These are phyloP conservation scores for Ceratocystis lukuohia DNA, from an alignment of 2,329 filamentous ascomycete species.

Conservation along the genomic window DNA sequence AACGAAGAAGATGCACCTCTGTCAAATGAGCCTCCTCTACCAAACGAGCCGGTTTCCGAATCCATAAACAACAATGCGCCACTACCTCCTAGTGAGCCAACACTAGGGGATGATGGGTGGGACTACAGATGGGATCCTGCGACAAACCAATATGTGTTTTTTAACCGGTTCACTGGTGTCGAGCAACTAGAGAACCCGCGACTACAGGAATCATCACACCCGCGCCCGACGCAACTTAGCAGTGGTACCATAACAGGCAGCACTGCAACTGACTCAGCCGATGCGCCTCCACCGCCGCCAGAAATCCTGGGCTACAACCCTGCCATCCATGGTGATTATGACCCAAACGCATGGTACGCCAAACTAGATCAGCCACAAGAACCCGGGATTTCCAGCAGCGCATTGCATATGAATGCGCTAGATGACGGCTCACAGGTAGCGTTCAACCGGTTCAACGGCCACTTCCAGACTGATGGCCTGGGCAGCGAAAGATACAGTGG, in stretches of 20 bases:
- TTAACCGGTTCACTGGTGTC: constrained; percentile 62
- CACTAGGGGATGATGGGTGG: constrained; percentile 61
- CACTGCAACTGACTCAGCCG: constrained; percentile 21
- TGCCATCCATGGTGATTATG: constrained; percentile 90
- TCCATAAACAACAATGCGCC: constrained; percentile 23
- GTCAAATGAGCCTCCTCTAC: constrained; percentile 12
- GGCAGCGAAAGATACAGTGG: constrained; percentile 69
- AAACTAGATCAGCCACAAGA: constrained; percentile 33
- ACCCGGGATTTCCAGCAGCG: constrained; percentile 24
- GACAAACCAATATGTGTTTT: constrained; percentile 64
- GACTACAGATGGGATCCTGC: constrained; percentile 61
- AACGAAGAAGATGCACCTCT: constrained; percentile 5
- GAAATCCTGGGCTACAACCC: constrained; percentile 65
- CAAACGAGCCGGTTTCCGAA: constrained; percentile 17
- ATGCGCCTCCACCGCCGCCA: constrained; percentile 21
- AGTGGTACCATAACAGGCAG: constrained; percentile 26
- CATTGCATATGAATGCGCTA: constrained; percentile 23
- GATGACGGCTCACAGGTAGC: constrained; percentile 43
- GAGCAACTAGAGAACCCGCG: constrained; percentile 83
- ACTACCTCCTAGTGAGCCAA: constrained; percentile 32
- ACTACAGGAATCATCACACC: constrained; percentile 33
- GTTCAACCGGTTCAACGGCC: constrained; percentile 84
- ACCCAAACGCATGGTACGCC: constrained; percentile 90
- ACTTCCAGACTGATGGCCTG: constrained; percentile 56
- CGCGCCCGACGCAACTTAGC: neutral